A percentile compares a stretch with the other conserved stretches of the same genome.
These are phyloP conservation scores for Colletotrichum tanaceti DNA, from an alignment of 2,329 filamentous ascomycete genomes.

Conservation along the genomic window DNA sequence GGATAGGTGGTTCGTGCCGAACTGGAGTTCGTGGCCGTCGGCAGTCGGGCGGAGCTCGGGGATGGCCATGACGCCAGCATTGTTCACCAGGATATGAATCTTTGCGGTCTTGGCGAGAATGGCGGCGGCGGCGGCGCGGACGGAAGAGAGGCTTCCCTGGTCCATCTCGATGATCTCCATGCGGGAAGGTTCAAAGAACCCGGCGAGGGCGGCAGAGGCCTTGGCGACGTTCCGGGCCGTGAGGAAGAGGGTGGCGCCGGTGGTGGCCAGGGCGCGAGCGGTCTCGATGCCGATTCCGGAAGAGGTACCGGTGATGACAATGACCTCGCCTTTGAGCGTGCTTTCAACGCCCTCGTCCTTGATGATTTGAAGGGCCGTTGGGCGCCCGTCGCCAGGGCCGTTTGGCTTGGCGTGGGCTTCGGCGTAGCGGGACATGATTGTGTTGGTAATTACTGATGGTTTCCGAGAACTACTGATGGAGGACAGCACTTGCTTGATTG, in stretches of 20 bases:
- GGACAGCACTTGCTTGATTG: neutral
- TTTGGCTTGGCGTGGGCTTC: conserved; percentile 50
- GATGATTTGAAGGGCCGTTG: conserved; percentile 55
- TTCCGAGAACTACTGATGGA: neutral
- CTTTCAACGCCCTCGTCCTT: conserved; percentile 50
- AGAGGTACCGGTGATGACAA: conserved; percentile 58
- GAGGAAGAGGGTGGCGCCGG: conserved; percentile 47
- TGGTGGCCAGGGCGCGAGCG: conserved; percentile 55
- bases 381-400: conserved; percentile 54
- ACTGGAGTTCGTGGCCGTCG: conserved; percentile 58
- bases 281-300: conserved; percentile 60
- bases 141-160: conserved; percentile 47
- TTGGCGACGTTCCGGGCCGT: conserved; percentile 45
- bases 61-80: conserved; percentile 55
- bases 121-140: conserved; percentile 51
- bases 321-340: conserved; percentile 51
- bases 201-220: conserved; percentile 43
- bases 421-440: conserved; percentile 37
- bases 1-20: conserved; percentile 58
- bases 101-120: conserved; percentile 46
- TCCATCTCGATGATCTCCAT: conserved; percentile 51
- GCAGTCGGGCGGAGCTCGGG: conserved; percentile 49
- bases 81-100: conserved; percentile 59
- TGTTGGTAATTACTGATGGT: neutral
- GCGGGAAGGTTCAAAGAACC: conserved; percentile 30